Evolutionary conservation across 257 asterid genomes (phyloP), one percentile per base, ranked within the genome.

Genomic region (Eustoma russellianum): DNA sequence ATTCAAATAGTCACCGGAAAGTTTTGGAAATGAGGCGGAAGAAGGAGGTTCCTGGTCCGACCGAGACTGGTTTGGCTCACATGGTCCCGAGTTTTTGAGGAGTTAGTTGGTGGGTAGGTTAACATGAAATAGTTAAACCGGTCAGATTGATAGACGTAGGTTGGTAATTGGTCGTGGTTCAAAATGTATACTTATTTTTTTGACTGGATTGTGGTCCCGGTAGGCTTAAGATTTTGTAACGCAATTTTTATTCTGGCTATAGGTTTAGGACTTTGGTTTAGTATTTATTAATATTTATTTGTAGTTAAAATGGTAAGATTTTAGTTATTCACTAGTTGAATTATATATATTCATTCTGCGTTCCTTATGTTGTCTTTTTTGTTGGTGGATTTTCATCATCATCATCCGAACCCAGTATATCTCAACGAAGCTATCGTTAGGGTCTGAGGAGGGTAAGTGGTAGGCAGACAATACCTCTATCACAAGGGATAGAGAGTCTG

Each of bases 11-110:
- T 40, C 79, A 73, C 46, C 52, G 72, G 46, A 73, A 69, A 52
- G 73, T 73, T 47, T 40, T 74, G 28, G 79, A 74, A 52, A 74
- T 74, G 79, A 35, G 78, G 68, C 68, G 55, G 41, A 63, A 60
- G 48, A 68, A 59, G 62, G 78, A 68, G 11, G 19, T n/a, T 18
- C 5, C 58, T 53, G 58, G 47, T 11, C 52, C 51, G 12, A 46
- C 7, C 3, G 71, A 67, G 35, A 16, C 67, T 49, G 68, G 71
- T 56, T 51, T 72, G 14, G 40, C 57, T 52, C 49, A 16, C 2
- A 64, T 60, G 61, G 65, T 66, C 48, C 64, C 45, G 18, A 67
- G 53, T 50, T 67, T 41, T 35, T 63, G 59, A 66, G 62, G 46
- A 30, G 7, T 48, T 66, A 46, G 61, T 28, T 14, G 28, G 17